Evolutionary conservation across 2,329 filamentous ascomycete genomes (phyloP).

Genomic region (Exophiala sideris): DNA sequence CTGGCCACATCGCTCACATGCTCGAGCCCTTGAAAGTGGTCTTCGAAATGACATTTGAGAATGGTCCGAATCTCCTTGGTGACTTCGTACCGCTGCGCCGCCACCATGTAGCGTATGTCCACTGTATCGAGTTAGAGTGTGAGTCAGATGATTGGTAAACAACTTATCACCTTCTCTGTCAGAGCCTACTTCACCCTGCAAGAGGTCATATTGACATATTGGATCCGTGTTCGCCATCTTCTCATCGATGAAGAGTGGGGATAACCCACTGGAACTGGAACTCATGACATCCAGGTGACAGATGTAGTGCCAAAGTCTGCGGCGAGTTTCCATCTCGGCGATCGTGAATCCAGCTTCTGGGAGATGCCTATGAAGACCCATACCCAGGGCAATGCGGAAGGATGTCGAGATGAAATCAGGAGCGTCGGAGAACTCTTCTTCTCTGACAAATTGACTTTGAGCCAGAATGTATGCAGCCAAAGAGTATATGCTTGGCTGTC

Average conservation of each 20-base stretch:
- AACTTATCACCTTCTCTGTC: conserved; percentile 4
- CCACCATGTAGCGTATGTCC: conserved; percentile 25
- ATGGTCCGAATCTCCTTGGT: conserved; percentile 23
- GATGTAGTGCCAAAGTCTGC: conserved; percentile 27
- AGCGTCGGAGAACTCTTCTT: conserved; percentile 25
- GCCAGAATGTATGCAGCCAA: conserved; percentile 24
- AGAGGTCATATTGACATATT: conserved; percentile 17
- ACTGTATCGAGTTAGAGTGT: no score
- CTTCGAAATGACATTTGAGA: conserved; percentile 21
- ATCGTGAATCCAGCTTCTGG: conserved; percentile 11
- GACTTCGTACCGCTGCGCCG: conserved; percentile 20
- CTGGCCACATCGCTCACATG: conserved; percentile 10
- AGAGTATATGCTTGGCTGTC: conserved; percentile 20
- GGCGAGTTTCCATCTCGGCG: conserved; percentile 22
- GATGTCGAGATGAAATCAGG: conserved; percentile 25
- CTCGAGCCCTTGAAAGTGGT: conserved; percentile 10
- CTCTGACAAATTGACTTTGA: conserved; percentile 25
- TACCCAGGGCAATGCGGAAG: conserved; percentile 23
- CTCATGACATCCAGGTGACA: conserved; percentile 26
- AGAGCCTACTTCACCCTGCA: background rate
- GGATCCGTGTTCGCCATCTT: conserved; percentile 23
- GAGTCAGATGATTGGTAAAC: no score
- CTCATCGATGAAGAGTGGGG: conserved; percentile 25
- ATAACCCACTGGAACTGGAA: conserved; percentile 20
- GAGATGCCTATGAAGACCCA: conserved; percentile 24